phyloP scores from a whole-genome alignment of 257 asterid species.

The Sherardia arvensis region DNA sequence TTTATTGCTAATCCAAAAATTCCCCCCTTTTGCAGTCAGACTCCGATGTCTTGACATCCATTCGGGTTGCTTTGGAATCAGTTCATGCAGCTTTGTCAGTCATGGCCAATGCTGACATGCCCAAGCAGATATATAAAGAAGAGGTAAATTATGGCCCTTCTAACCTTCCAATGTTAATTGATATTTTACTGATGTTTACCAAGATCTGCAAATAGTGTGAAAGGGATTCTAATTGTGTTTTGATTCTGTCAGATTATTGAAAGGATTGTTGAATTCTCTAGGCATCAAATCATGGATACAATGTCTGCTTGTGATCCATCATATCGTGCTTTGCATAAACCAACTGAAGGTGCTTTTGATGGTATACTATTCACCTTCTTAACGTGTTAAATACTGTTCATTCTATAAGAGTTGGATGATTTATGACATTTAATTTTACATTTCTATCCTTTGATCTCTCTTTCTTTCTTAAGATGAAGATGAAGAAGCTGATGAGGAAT shows the following conservation, averaged over 20 bases:
- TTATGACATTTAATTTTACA: not conserved
- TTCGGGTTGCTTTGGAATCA: conserved; percentile 81
- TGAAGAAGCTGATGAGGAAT: conserved; percentile 51
- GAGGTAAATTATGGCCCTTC: conserved; percentile 39
- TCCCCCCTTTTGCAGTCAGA: conserved; percentile 55
- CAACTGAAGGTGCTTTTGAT: conserved; percentile 52
- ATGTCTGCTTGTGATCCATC: conserved; percentile 90
- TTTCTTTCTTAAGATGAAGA: conserved; percentile 50
- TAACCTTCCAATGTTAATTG: not conserved
- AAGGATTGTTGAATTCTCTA: conserved; percentile 90
- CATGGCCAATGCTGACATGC: conserved; percentile 79
- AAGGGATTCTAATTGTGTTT: conserved; percentile 9
- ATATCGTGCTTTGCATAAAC: conserved; percentile 85
- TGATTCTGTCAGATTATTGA: conserved; percentile 65
- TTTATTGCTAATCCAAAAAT: not conserved
- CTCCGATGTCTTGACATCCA: conserved; percentile 59
- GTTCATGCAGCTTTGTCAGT: conserved; percentile 89
- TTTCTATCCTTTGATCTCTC: not conserved
- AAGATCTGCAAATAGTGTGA: not conserved
- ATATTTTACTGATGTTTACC: not conserved
- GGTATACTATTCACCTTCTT: conserved; percentile 41
- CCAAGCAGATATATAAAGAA: conserved; percentile 88
- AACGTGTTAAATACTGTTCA: not conserved
- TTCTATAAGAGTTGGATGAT: not conserved
- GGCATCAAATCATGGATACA: conserved; percentile 85